A percentile compares a stretch with the other conserved stretches of the same genome.
These are phyloP conservation scores for Nymphaea colorata DNA, from an alignment of 164 flowering plant species.

Conservation along the genomic window DNA sequence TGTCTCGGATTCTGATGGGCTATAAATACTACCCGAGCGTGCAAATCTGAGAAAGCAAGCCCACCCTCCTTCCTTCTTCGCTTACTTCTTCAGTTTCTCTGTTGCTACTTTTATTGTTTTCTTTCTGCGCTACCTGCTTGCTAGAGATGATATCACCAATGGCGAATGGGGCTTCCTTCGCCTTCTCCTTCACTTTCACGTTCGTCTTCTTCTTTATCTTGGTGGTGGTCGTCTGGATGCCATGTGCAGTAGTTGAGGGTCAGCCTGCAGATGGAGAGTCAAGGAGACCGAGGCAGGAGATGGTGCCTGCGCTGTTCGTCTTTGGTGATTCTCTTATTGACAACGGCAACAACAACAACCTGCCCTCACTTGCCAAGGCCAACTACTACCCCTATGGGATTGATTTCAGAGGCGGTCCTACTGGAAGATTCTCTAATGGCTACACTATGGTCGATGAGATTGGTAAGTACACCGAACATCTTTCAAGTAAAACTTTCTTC, in stretches of 20 bases:
- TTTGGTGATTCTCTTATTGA: conserved; percentile 84
- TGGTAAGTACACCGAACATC: conserved; percentile 14
- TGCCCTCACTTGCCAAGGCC: conserved; percentile 82
- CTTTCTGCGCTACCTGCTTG: too few relatives aligned
- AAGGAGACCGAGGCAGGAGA: conserved; percentile 10
- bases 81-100: too few relatives aligned
- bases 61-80: too few relatives aligned
- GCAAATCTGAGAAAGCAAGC: too few relatives aligned
- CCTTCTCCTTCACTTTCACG: too few relatives aligned
- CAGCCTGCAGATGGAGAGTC: background rate
- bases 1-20: too few relatives aligned
- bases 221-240: background rate
- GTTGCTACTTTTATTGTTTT: too few relatives aligned
- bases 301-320: conserved; percentile 63
- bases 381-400: conserved; percentile 89
- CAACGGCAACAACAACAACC: conserved; percentile 67
- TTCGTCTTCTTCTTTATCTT: too few relatives aligned
- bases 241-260: background rate
- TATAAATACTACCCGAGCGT: too few relatives aligned
- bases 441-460: conserved; percentile 74
- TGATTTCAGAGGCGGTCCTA: conserved; percentile 70
- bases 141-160: too few relatives aligned
- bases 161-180: too few relatives aligned
- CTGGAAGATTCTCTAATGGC: conserved; percentile 90
- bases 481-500: background rate